A percentile compares a stretch with the other conserved stretches of the same genome.
Evolutionary conservation across 164 flowering plant species (phyloP).

Genomic region (Vitis labrusca): DNA sequence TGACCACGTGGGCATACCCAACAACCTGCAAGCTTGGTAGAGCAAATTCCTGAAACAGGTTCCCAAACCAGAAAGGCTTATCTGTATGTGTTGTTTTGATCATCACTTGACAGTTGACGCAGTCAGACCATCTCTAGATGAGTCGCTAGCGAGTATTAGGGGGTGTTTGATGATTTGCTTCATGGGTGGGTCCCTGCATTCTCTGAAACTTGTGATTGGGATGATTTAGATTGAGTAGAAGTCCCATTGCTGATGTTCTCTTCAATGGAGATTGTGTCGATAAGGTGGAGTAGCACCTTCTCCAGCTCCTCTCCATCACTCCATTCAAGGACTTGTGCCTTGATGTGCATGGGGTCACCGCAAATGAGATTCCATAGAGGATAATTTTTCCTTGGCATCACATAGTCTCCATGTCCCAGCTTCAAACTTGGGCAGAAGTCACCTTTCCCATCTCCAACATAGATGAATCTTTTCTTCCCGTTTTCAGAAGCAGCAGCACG

Average conservation of each 20-base stretch:
- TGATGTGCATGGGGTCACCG: constrained; percentile 28
- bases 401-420: constrained; percentile 56
- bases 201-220: constrained; percentile 4
- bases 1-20: too few relatives aligned
- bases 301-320: constrained; percentile 62
- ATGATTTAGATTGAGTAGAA: constrained; percentile 4
- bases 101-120: constrained; percentile 4
- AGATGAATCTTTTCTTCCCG: constrained; percentile 39
- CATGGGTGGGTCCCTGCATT: background rate
- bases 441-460: constrained; percentile 79
- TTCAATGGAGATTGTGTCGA: constrained; percentile 19
- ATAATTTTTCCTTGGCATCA: constrained; percentile 81
- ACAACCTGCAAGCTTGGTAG: too few relatives aligned
- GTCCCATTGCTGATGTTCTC: constrained; percentile 5
- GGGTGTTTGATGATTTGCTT: constrained; percentile 13
- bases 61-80: too few relatives aligned
- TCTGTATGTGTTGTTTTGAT: too few relatives aligned
- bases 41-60: too few relatives aligned
- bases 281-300: constrained; percentile 39
- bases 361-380: constrained; percentile 56
- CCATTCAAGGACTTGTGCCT: constrained; percentile 79
- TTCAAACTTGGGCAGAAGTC: constrained; percentile 80
- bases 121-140: too few relatives aligned
- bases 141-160: constrained; percentile 10
- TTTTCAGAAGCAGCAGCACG: constrained; percentile 26